Conservation (phyloP, 2,329 filamentous ascomycete genomes). For the Microsporum audouinii region DNA sequence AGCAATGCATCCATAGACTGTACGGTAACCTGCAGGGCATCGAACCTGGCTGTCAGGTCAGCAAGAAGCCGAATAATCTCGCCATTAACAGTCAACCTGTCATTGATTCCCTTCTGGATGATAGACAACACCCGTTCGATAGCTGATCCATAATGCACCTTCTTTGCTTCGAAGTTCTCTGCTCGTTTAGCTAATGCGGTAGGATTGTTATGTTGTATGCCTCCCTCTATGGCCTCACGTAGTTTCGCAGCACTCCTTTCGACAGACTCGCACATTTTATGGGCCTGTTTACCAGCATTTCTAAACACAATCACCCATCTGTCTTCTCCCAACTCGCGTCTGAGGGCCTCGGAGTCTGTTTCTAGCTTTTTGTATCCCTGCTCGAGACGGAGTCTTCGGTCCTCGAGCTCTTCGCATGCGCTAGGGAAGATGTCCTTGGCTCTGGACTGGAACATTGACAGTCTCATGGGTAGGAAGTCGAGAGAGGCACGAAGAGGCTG, state of each 20-base stretch:
- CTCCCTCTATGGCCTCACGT: conserved; percentile 63
- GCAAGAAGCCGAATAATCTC: conserved; percentile 79
- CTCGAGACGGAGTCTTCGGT: conserved; percentile 62
- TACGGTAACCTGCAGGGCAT: conserved; percentile 63
- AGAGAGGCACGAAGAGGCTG: conserved; percentile 84
- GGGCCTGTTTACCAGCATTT: conserved; percentile 78
- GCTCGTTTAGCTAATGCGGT: conserved; percentile 66
- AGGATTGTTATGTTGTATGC: conserved; percentile 60
- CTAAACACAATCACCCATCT: conserved; percentile 93
- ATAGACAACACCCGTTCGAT: conserved; percentile 85
- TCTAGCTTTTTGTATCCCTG: conserved; percentile 80
- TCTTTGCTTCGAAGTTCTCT: conserved; percentile 90
- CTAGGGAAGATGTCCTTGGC: conserved; percentile 74
- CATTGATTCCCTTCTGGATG: conserved; percentile 89
- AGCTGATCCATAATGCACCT: conserved; percentile 82
- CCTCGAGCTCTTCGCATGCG: conserved; percentile 77
- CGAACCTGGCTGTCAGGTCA: conserved; percentile 76
- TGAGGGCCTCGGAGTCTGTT: conserved; percentile 75
- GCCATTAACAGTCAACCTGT: conserved; percentile 91
- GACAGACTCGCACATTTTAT: conserved; percentile 95
- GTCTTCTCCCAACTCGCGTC: conserved; percentile 86
- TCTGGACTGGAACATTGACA: conserved; percentile 72
- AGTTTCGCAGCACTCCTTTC: conserved; percentile 76
- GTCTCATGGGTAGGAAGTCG: conserved; percentile 88
- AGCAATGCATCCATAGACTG: conserved; percentile 62